phyloP scores from a whole-genome alignment of 192 early-diverging fungal species.

The Podila clonocystis region DNA sequence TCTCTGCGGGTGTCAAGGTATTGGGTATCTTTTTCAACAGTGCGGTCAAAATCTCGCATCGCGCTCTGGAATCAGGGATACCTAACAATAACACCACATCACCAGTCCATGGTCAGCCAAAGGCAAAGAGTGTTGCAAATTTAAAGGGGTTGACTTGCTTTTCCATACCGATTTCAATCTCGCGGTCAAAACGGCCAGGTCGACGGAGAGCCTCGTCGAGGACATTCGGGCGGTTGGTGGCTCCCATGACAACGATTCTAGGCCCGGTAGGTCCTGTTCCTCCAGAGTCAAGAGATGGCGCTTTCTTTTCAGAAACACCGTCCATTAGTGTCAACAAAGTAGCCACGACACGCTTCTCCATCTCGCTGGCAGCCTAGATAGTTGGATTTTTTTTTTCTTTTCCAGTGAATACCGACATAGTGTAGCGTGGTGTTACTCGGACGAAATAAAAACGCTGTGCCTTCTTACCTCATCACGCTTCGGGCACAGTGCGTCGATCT shows the following conservation, averaged over 20 bases:
- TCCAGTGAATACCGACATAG: background rate
- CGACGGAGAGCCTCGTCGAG: constrained; percentile 91
- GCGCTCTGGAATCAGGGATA: constrained; percentile 77
- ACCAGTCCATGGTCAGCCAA: no score
- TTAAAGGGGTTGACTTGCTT: no score
- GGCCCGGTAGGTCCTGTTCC: constrained; percentile 1
- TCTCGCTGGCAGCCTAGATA: constrained; percentile 71
- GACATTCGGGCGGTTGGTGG: constrained; percentile 92
- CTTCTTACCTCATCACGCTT: constrained; percentile 77
- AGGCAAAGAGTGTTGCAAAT: no score
- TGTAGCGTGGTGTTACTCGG: background rate
- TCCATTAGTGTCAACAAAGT: constrained; percentile 97
- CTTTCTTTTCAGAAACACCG: constrained; percentile 59
- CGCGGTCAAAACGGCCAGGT: constrained; percentile 94
- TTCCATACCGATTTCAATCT: constrained; percentile 82
- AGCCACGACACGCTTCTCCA: constrained; percentile 91
- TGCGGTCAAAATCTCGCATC: constrained; percentile 78
- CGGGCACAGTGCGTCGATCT: constrained; percentile 93
- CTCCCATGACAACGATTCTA: constrained; percentile 85
- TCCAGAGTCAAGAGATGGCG: background rate
- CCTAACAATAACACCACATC: constrained; percentile 18
- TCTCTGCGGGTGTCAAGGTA: constrained; percentile 64
- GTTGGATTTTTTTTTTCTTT: no score
- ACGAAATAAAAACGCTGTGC: background rate
- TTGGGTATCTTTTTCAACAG: constrained; percentile 77